A percentile compares a stretch with the other conserved stretches of the same genome.
phyloP scores from a whole-genome alignment of 2,329 filamentous ascomycete genomes.

The Aureobasidium namibiae region DNA sequence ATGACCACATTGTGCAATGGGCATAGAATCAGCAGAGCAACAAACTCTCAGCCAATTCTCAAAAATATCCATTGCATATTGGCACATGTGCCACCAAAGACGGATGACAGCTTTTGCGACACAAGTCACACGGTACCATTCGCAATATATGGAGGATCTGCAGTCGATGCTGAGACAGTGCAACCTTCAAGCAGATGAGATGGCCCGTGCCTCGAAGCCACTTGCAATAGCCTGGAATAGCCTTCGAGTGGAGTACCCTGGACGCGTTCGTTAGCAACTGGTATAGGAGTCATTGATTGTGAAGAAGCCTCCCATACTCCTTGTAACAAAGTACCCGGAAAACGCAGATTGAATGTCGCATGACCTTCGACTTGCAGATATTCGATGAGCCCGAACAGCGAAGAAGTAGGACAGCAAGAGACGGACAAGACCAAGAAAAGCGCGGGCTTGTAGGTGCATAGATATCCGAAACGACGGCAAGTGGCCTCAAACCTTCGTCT shows the following conservation, averaged over 20 bases:
- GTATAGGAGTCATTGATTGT: not conserved
- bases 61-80: not conserved
- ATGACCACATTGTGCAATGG: not conserved
- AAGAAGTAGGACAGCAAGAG: not conserved
- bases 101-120: not conserved
- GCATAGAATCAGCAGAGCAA: not conserved
- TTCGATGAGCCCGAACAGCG: not conserved
- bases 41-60: not conserved
- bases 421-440: not conserved
- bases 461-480: conserved; percentile 1
- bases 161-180: not conserved
- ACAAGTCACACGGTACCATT: not conserved
- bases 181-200: conserved; percentile 7
- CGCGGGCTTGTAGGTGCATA: not conserved
- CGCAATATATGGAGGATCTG: not conserved
- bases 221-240: not conserved
- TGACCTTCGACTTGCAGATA: not conserved
- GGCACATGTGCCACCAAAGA: not conserved
- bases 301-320: not conserved
- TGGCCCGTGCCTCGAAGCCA: conserved; percentile 4
- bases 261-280: not conserved
- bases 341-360: not conserved
- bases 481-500: not conserved
- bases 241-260: not conserved
- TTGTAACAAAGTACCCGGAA: not conserved